phyloP scores from a whole-genome alignment of 1,284 basidiomycete genomes.

The Leccinum colubrinum region DNA sequence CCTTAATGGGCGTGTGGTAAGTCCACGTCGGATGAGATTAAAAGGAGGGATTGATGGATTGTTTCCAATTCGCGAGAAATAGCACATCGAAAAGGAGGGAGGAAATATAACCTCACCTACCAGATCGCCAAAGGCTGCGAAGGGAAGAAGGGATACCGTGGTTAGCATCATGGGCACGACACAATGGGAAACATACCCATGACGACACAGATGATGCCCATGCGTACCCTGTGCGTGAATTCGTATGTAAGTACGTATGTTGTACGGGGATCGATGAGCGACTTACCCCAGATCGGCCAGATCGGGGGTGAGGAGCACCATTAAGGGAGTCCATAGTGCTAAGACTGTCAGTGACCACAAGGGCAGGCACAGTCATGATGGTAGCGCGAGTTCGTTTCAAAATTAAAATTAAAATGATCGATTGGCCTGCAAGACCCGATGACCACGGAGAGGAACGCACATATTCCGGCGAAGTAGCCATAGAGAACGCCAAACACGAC shows the following conservation, averaged over 20 bases:
- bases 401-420: neutral
- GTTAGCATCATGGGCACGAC: neutral
- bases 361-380: conserved; percentile 8
- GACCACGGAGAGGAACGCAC: conserved; percentile 24
- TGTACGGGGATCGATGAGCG: neutral
- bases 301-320: conserved; percentile 27
- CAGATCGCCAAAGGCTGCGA: conserved; percentile 27
- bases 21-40: neutral
- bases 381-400: neutral
- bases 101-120: conserved; percentile 19
- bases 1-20: conserved; percentile 14
- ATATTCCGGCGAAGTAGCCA: conserved; percentile 41
- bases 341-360: conserved; percentile 12
- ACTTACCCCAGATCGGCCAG: conserved; percentile 31
- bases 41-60: neutral
- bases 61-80: neutral
- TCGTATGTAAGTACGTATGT: neutral
- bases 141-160: neutral
- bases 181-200: conserved; percentile 24
- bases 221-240: conserved; percentile 24
- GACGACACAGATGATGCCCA: conserved; percentile 27
- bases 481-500: conserved; percentile 33
- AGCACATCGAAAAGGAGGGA: neutral
- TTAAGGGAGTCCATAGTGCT: conserved; percentile 25
- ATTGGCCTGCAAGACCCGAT: neutral